Percentiles rank a stretch among this genome's conserved stretches.
phyloP scores from a whole-genome alignment of 2,329 filamentous ascomycete species.

The Xylaria sp. region DNA sequence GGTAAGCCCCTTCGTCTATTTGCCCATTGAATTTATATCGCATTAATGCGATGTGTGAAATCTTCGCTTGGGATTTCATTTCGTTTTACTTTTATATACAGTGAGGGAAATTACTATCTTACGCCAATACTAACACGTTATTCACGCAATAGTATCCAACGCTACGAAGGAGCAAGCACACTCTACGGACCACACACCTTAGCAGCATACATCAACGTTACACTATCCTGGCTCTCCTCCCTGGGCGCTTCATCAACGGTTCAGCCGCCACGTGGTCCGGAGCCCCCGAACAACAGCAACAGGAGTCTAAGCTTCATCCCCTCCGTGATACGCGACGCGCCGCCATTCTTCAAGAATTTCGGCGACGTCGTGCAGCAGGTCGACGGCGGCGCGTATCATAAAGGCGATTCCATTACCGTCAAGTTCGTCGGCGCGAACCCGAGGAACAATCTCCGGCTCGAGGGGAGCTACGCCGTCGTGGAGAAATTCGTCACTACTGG shows the following conservation, averaged over 20 bases:
- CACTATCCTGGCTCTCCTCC: conserved; percentile 74
- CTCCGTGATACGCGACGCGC: conserved; percentile 77
- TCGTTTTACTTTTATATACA: not conserved
- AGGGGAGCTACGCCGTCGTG: conserved; percentile 80
- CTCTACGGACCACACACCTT: conserved; percentile 86
- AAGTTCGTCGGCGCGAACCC: conserved; percentile 89
- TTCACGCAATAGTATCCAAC: conserved; percentile 70
- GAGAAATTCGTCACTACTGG: conserved; percentile 64
- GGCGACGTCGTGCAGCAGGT: conserved; percentile 72
- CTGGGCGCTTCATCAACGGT: conserved; percentile 62
- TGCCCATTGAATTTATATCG: not conserved
- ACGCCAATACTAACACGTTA: conserved; percentile 39
- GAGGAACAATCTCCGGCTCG: conserved; percentile 83
- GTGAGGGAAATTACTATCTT: not conserved
- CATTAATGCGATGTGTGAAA: not conserved
- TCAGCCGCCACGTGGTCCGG: conserved; percentile 60
- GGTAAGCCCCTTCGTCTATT: conserved; percentile 44
- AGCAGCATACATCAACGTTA: conserved; percentile 87
- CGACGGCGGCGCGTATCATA: conserved; percentile 58
- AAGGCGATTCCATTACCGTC: conserved; percentile 70
- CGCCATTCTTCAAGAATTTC: conserved; percentile 73
- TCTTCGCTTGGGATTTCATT: not conserved
- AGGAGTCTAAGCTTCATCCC: conserved; percentile 81
- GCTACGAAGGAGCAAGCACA: conserved; percentile 91
- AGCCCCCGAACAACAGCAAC: conserved; percentile 82